Evolutionary conservation across 352 stramenopile genomes (phyloP).

Genomic region (Phytophthora cryptogea): DNA sequence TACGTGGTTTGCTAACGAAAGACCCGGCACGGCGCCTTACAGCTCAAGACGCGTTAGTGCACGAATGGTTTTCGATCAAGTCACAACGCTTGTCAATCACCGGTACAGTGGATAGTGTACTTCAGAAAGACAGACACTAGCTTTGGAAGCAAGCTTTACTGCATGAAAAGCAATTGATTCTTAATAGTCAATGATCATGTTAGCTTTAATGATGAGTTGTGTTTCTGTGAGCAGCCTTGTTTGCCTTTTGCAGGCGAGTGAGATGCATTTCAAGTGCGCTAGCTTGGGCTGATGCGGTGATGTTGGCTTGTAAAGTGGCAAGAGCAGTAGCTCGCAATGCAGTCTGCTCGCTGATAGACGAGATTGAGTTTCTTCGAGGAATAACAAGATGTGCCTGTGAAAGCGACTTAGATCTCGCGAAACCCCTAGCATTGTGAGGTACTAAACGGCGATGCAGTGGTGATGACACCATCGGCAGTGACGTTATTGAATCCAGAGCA

Average conservation of each 20-base stretch:
- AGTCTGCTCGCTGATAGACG: slow-evolving; percentile 21
- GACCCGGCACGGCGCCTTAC: slow-evolving; percentile 79
- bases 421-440: background rate
- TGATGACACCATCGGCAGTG: slow-evolving; percentile 19
- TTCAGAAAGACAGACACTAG: slow-evolving; percentile 20
- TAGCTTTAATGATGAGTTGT: slow-evolving; percentile 1
- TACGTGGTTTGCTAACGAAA: slow-evolving; percentile 87
- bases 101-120: slow-evolving; percentile 2
- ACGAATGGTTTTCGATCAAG: slow-evolving; percentile 79
- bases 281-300: slow-evolving; percentile 1
- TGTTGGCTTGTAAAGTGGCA: slow-evolving; percentile 21
- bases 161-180: background rate
- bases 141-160: slow-evolving; percentile 1
- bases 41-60: slow-evolving; percentile 74
- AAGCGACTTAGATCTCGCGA: slow-evolving; percentile 2
- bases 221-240: slow-evolving; percentile 1
- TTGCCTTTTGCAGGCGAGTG: slow-evolving; percentile 26
- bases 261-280: slow-evolving; percentile 34
- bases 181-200: background rate
- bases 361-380: slow-evolving; percentile 13
- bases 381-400: background rate
- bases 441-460: slow-evolving; percentile 20
- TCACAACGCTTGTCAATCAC: slow-evolving; percentile 32
- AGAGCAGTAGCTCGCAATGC: slow-evolving; percentile 31
- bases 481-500: background rate